These are phyloP conservation scores for Verticillium nubilum DNA, from an alignment of 2,329 filamentous ascomycete species.

Conservation along the genomic window DNA sequence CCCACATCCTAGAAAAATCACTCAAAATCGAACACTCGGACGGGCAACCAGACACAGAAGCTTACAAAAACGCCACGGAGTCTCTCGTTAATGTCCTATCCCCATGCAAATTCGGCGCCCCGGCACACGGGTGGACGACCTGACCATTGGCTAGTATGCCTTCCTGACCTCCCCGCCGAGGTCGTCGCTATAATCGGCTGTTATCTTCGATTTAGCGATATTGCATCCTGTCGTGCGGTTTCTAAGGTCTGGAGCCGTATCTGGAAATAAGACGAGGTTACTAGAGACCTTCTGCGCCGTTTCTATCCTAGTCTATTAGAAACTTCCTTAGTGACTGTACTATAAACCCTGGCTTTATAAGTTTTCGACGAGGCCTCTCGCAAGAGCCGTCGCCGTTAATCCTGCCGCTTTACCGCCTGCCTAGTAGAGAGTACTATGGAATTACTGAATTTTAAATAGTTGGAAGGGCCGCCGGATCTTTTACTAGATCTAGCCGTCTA, in stretches of 20 bases:
- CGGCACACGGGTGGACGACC: background rate
- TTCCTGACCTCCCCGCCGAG: background rate
- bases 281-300: background rate
- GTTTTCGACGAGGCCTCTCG: background rate
- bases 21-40: background rate
- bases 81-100: background rate
- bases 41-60: background rate
- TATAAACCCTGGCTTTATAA: too few species aligned
- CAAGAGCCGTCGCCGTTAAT: background rate
- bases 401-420: background rate
- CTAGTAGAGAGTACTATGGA: background rate
- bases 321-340: background rate
- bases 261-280: background rate
- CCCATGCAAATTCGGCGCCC: conserved; percentile 1
- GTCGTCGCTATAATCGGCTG: background rate
- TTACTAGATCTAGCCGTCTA: background rate
- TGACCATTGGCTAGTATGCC: background rate
- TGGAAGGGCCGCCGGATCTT: background rate
- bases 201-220: background rate
- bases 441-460: background rate
- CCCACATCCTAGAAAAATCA: background rate
- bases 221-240: background rate
- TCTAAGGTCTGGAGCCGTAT: background rate
- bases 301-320: conserved; percentile 2
- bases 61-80: background rate